Evolutionary conservation across 2,329 filamentous ascomycete species (phyloP).

Genomic region (Mariannaea elegans): DNA sequence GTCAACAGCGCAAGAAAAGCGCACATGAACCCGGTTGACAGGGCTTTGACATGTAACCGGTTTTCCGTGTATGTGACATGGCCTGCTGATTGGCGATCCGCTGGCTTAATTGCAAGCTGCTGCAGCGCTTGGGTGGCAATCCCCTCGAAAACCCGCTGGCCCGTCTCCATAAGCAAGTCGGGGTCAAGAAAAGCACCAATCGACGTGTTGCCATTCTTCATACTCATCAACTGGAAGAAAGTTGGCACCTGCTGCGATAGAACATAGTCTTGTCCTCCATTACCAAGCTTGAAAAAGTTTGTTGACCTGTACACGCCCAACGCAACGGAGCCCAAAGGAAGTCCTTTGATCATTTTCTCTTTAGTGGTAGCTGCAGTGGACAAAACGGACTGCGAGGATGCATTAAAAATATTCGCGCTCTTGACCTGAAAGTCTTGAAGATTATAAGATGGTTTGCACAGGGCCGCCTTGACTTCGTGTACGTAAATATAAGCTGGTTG

Average conservation of each 20-base stretch:
- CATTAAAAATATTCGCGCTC: slow-evolving; percentile 18
- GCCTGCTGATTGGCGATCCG: slow-evolving; percentile 17
- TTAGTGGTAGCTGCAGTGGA: background rate
- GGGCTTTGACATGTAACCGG: slow-evolving; percentile 24
- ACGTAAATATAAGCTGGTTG: slow-evolving; percentile 27
- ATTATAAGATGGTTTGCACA: slow-evolving; percentile 35
- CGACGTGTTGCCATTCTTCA: slow-evolving; percentile 26
- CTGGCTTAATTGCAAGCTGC: slow-evolving; percentile 22
- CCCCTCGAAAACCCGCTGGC: slow-evolving; percentile 25
- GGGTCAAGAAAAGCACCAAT: slow-evolving; percentile 25
- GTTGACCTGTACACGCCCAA: slow-evolving; percentile 23
- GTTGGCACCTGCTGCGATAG: slow-evolving; percentile 34
- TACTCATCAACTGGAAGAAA: slow-evolving; percentile 40
- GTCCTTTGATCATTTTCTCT: slow-evolving; percentile 17
- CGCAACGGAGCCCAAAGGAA: slow-evolving; percentile 25
- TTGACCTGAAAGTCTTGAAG: slow-evolving; percentile 23
- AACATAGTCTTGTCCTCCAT: slow-evolving; percentile 29
- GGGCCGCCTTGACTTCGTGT: slow-evolving; percentile 28
- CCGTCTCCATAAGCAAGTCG: slow-evolving; percentile 21
- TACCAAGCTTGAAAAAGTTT: slow-evolving; percentile 24
- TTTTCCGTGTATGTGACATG: slow-evolving; percentile 22
- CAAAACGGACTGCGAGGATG: slow-evolving; percentile 18
- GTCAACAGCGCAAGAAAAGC: slow-evolving; percentile 21
- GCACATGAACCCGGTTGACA: slow-evolving; percentile 28
- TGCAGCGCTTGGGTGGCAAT: slow-evolving; percentile 26